Evolutionary conservation across 2,329 filamentous ascomycete genomes (phyloP), one percentile per base, ranked within the genome.

Genomic region (Stagonosporopsis chrysanthemi): DNA sequence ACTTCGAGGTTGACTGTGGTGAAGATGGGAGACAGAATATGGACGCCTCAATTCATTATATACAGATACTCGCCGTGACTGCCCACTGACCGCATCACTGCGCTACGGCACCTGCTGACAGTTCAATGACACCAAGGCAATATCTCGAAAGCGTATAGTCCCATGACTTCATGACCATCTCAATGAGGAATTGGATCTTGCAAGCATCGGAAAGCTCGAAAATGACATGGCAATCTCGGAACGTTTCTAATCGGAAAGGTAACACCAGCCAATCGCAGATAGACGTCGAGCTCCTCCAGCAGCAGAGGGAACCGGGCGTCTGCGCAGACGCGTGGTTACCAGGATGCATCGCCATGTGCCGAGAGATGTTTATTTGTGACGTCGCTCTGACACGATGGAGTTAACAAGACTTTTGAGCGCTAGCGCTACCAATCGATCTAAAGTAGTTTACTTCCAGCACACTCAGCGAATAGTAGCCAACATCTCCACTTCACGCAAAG

Each of bases 81-180:
- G 43, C 39, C 28, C 33, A 36, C 46, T 51, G 47, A 51, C 40
- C 47, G 36, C 52, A 55, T 53, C 49, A 62, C 43, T 29, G 15
- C 35, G 52, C 40, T 44, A 55, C 36, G 26, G 26, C 26, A n/a
- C 40, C 46, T 35, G 49, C 43, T 52, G 60, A 64, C 62, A 60
- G 26, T 22, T 65, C 56, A 26, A 72, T 71, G 66, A 72, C 69
- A 64, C 46, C 57, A 56, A 15, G 56, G 35, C 33, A 50, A 43
- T 52, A 56, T 41, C 44, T 54, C 17, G 11, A 58, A 53, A 48
- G 48, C 42, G 55, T 39, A 47, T 59, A 52, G 48, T 36, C 40
- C 55, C 48, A 75, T 75, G 73, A 75, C 67, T 71, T 75, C 73
- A 75, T 75, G 71, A 74, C 69, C 59, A 48, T 62, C 56, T 63